Percentiles rank a stretch among this genome's conserved stretches.
Conservation (phyloP, 345 rosid species). For the Stellera chamaejasme region DNA sequence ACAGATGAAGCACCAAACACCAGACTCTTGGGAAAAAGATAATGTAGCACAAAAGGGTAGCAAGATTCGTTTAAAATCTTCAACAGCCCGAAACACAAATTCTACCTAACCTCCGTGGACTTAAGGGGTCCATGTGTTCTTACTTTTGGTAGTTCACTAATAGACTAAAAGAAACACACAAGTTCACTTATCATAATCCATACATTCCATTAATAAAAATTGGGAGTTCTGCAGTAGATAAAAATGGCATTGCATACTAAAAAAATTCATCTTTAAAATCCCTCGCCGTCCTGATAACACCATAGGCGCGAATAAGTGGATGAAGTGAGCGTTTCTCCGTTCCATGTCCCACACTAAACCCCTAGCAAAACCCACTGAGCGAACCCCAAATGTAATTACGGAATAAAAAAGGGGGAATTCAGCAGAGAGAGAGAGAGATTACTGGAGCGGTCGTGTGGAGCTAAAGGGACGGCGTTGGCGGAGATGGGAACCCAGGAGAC, state of each 20-base stretch:
- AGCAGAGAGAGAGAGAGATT: constrained; percentile 11
- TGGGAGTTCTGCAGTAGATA: no score
- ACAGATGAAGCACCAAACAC: not conserved
- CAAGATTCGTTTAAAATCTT: not conserved
- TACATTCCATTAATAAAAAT: no score
- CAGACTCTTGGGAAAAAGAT: not conserved
- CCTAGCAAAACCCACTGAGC: not conserved
- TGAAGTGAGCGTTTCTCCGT: no score
- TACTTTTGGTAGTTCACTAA: no score
- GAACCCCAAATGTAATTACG: not conserved
- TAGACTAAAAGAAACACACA: no score
- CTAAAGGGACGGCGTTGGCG: constrained; percentile 26
- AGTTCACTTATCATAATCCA: no score
- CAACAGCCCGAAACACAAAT: not conserved
- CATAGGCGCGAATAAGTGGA: not conserved
- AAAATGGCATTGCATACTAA: no score
- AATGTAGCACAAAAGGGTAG: not conserved
- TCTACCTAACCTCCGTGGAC: no score
- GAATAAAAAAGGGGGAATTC: not conserved
- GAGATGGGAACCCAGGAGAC: constrained; percentile 39
- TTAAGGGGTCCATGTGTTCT: no score
- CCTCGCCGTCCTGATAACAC: not conserved
- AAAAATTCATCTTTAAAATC: no score
- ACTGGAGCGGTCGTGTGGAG: constrained; percentile 37
- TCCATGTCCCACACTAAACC: not conserved